Evolutionary conservation across 208 protist genomes (phyloP).

Genomic region (Acanthamoeba triangularis): DNA sequence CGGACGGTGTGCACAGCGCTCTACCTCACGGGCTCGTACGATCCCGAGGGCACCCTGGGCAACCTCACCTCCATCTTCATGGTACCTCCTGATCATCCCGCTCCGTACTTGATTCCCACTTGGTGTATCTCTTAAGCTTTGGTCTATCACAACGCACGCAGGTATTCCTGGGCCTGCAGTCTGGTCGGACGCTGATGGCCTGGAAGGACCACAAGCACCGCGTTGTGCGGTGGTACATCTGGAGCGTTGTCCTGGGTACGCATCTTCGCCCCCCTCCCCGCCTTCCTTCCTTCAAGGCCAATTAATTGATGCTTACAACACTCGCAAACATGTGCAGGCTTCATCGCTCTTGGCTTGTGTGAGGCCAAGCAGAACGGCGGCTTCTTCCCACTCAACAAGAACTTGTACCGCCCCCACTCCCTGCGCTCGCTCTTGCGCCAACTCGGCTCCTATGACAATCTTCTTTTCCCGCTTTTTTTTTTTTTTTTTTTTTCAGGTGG

Average conservation of each 20-base stretch:
- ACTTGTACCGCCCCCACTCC: conserved; percentile 77
- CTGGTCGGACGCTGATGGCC: conserved; percentile 70
- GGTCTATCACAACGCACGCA: neutral
- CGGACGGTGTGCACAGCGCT: neutral
- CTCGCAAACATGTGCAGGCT: neutral
- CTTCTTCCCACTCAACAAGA: conserved; percentile 81
- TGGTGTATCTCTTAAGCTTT: too few species aligned
- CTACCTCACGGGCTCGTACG: conserved; percentile 79
- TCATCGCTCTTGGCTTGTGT: conserved; percentile 70
- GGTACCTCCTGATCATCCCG: neutral
- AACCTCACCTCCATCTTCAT: conserved; percentile 84
- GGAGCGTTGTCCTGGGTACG: conserved; percentile 52
- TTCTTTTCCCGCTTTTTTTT: too few species aligned
- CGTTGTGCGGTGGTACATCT: conserved; percentile 77
- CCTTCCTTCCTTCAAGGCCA: too few species aligned
- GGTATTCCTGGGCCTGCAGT: conserved; percentile 81
- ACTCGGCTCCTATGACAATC: neutral
- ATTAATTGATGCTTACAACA: too few species aligned
- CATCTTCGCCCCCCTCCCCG: neutral
- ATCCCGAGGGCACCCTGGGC: conserved; percentile 82
- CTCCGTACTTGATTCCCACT: too few species aligned
- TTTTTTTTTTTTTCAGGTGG: too few species aligned
- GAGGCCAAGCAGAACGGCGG: conserved; percentile 73
- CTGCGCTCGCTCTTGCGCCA: neutral
- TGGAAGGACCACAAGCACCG: conserved; percentile 60